These are phyloP conservation scores for Naganishia cerealis DNA, from an alignment of 1,284 basidiomycete species.

Conservation along the genomic window DNA sequence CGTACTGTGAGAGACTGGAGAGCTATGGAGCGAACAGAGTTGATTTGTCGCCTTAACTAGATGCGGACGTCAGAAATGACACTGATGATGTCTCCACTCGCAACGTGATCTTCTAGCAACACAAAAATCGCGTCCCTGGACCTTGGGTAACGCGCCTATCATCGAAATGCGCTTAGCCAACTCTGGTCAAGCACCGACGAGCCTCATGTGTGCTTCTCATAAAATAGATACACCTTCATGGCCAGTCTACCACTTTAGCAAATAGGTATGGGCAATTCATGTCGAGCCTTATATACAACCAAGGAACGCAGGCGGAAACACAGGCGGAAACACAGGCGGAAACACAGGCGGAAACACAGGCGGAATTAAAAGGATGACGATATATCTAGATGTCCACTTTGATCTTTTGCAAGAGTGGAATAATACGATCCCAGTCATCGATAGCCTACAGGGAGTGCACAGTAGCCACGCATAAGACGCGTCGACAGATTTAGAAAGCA, in stretches of 20 bases:
- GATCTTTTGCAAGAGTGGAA: slow-evolving; percentile 44
- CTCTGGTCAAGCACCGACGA: too few relatives aligned
- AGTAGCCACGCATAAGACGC: background rate
- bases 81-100: background rate
- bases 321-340: background rate
- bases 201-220: too few relatives aligned
- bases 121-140: background rate
- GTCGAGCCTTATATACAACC: background rate
- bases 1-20: background rate
- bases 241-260: background rate
- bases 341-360: background rate
- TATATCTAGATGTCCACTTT: slow-evolving; percentile 42
- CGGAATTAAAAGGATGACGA: background rate
- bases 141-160: background rate
- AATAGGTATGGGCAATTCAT: background rate
- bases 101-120: background rate
- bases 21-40: background rate
- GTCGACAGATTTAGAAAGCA: background rate
- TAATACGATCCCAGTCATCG: slow-evolving; percentile 81
- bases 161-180: background rate
- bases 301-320: background rate
- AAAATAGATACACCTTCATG: too few relatives aligned
- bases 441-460: slow-evolving; percentile 61
- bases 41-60: background rate
- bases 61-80: background rate